Evolutionary conservation across 805 yeast species (phyloP), one percentile per base, ranked within the genome.

Genomic region (Kodamaea kaohsiungensis): DNA sequence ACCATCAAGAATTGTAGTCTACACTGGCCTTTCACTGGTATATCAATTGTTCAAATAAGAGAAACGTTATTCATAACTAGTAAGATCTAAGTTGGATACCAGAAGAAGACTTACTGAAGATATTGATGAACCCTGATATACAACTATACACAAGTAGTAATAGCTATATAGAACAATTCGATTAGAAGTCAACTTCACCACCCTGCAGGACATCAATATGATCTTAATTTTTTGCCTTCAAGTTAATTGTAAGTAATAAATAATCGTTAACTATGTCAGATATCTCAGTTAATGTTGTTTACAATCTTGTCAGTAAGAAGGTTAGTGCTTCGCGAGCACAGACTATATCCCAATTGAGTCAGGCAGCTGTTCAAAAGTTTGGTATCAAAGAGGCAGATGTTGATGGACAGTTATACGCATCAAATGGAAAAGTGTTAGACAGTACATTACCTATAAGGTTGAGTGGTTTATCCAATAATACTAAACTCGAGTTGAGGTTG

Each of bases 351-450:
- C 74, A 70, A 47, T 58, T 75, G 43, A 57, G 63, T 3, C 51
- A 53, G 22, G 46, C 53, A 10, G 43, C 68, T 7, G 54, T 67
- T 16, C 63, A 63, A 15, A 68, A 68, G 55, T 75, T 73, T 58
- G 60, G 60, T 27, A 52, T 73, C 9, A 33, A 53, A 3, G 46
- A 52, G 17, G 18, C 49, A 12, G 7, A 42, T n/a, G 54, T 53
- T 2, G 56, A 52, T n/a, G 77, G 73, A 5, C 59, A 59, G 15
- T 56, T 75, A 45, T 35, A 43, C n/a, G 38, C 19, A 5, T 56
- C 65, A 56, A 66, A 70, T 46, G 63, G 65, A 53, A 72, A 71
- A 52, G 60, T 49, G 10, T 56, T 75, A 17, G 78, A 76, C 52
- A 53, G 60, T 2, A 55, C 71, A 15, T 61, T 70, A 22, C 72